Evolutionary conservation across 257 asterid species (phyloP).

Genomic region (Paraleonurus japonicus): DNA sequence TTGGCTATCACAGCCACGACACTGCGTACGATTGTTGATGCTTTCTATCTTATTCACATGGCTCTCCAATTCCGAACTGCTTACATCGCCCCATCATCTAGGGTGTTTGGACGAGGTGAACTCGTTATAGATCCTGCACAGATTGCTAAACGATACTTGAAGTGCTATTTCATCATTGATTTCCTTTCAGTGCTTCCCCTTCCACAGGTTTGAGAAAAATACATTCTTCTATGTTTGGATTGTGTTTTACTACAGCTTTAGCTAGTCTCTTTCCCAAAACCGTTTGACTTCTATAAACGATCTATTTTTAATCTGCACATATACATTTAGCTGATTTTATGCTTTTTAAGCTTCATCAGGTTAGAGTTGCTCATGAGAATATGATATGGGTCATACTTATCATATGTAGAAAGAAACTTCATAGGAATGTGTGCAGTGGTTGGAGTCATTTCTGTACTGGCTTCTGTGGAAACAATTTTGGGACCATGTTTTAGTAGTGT

Average conservation of each 20-base stretch:
- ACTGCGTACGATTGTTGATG: constrained; percentile 82
- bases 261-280: not conserved
- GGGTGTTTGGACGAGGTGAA: constrained; percentile 99
- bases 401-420: not conserved
- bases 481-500: not conserved
- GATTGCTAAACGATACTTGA: constrained; percentile 93
- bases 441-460: not conserved
- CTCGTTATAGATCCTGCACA: constrained; percentile 92
- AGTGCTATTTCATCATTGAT: constrained; percentile 80
- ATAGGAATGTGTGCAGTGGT: not conserved
- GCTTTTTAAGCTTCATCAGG: not conserved
- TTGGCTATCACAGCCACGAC: constrained; percentile 86
- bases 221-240: not conserved
- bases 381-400: not conserved
- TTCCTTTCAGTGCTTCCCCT: constrained; percentile 90
- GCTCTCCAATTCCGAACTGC: constrained; percentile 97
- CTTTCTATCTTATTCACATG: constrained; percentile 90
- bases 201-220: constrained; percentile 73
- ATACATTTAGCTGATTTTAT: not conserved
- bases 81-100: constrained; percentile 96
- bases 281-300: not conserved
- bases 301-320: not conserved
- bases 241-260: not conserved
- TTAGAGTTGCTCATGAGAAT: not conserved
- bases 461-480: not conserved